Conservation (phyloP, 805 yeast species). For the baker's yeast (Saccharomyces cerevisiae) region DNA sequence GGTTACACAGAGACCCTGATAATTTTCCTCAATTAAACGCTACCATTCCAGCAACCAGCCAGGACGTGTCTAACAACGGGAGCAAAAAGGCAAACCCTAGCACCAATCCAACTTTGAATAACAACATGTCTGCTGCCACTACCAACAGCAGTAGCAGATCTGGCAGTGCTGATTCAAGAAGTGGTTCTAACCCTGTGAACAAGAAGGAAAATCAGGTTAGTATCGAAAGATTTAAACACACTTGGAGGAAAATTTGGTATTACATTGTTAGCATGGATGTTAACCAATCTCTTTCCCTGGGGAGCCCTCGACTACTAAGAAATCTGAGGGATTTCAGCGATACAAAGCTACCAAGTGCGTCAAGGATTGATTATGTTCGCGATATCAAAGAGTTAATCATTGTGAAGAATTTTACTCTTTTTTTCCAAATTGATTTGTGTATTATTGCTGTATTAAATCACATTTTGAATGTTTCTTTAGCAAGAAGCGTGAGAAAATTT, state of each 20-base stretch:
- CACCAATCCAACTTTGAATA: neutral
- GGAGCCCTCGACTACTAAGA: constrained; percentile 34
- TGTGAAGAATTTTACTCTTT: constrained; percentile 40
- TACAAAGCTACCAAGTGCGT: constrained; percentile 37
- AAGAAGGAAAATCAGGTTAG: constrained; percentile 19
- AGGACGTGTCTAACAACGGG: constrained; percentile 5
- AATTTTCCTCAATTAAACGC: constrained; percentile 38
- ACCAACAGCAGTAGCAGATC: constrained; percentile 4
- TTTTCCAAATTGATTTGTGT: constrained; percentile 39
- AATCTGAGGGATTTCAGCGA: constrained; percentile 35
- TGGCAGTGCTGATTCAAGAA: constrained; percentile 1
- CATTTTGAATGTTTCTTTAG: constrained; percentile 27
- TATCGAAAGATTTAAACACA: constrained; percentile 35
- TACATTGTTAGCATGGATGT: constrained; percentile 37
- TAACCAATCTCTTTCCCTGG: constrained; percentile 36
- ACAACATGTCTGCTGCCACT: neutral
- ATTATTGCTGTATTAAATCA: constrained; percentile 31
- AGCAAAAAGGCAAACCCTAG: constrained; percentile 1
- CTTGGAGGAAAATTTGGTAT: constrained; percentile 55
- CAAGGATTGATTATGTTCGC: constrained; percentile 30
- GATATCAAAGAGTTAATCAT: constrained; percentile 40
- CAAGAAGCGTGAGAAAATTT: constrained; percentile 36
- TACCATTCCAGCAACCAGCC: constrained; percentile 12
- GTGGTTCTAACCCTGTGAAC: constrained; percentile 9
- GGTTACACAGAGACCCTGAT: constrained; percentile 61